These are phyloP conservation scores for Fusarium temperatum DNA, from an alignment of 2,329 filamentous ascomycete species.

Conservation along the genomic window DNA sequence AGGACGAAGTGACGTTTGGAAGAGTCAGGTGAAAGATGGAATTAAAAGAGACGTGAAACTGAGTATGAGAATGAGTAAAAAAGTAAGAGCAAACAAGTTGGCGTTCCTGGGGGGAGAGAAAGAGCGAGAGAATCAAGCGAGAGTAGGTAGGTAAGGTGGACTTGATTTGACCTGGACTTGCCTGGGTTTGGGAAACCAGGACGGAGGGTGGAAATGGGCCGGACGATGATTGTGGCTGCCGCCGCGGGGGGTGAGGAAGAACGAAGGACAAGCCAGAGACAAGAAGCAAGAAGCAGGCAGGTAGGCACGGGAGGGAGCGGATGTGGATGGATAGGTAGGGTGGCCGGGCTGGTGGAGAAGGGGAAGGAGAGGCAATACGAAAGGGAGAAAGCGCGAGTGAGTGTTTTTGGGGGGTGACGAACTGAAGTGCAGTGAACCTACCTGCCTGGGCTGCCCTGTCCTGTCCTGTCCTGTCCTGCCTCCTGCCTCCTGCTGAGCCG, in stretches of 20 bases:
- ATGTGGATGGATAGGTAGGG: conserved; percentile 7
- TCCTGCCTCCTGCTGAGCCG: background rate
- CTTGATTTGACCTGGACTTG: background rate
- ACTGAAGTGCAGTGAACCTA: background rate
- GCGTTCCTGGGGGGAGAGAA: conserved; percentile 22
- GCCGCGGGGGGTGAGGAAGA: conserved; percentile 2
- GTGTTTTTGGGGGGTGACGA: conserved; percentile 22
- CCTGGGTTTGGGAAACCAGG: conserved; percentile 8
- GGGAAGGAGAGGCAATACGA: conserved; percentile 23
- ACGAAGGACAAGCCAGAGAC: conserved; percentile 4
- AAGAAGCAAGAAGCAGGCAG: conserved; percentile 1
- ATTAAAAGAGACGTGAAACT: background rate
- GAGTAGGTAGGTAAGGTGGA: conserved; percentile 24
- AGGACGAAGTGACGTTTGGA: conserved; percentile 23
- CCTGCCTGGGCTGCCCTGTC: background rate
- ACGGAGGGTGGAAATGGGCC: conserved; percentile 28
- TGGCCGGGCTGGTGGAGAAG: conserved; percentile 18
- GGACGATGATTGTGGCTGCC: conserved; percentile 28
- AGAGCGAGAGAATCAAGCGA: conserved; percentile 38
- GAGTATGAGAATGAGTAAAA: conserved; percentile 22
- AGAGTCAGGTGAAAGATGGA: conserved; percentile 8
- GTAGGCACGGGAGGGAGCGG: conserved; percentile 4
- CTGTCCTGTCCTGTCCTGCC: background rate
- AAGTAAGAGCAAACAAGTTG: conserved; percentile 30
- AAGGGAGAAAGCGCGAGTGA: conserved; percentile 28